phyloP scores from a whole-genome alignment of 2,329 filamentous ascomycete species.

The Alternaria sp. region DNA sequence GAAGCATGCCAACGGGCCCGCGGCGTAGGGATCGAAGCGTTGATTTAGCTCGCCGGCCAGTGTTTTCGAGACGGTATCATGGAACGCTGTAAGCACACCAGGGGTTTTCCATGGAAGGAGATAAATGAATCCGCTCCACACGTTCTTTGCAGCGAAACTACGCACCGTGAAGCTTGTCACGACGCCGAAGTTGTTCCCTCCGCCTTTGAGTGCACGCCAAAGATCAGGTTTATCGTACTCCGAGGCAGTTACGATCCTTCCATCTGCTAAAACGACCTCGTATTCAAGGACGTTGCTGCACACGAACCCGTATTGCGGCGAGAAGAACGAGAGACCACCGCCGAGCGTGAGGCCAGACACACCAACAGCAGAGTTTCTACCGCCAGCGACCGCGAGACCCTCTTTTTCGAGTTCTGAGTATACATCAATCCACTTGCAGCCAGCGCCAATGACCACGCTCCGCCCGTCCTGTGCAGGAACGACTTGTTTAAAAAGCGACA shows the following conservation, averaged over 20 bases:
- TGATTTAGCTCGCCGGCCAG: slow-evolving; percentile 3
- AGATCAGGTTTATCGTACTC: slow-evolving; percentile 31
- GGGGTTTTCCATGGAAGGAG: slow-evolving; percentile 14
- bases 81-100: slow-evolving; percentile 13
- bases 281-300: slow-evolving; percentile 44
- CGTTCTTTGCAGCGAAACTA: slow-evolving; percentile 17
- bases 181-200: slow-evolving; percentile 48
- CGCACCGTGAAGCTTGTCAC: slow-evolving; percentile 39
- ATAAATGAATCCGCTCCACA: slow-evolving; percentile 48
- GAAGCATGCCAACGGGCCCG: slow-evolving; percentile 61
- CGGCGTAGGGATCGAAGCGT: slow-evolving; percentile 49
- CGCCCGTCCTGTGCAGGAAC: slow-evolving; percentile 1
- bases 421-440: slow-evolving; percentile 28
- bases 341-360: slow-evolving; percentile 44
- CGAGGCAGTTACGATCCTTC: slow-evolving; percentile 40
- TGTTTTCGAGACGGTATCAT: slow-evolving; percentile 4
- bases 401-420: slow-evolving; percentile 21
- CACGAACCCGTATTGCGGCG: slow-evolving; percentile 36
- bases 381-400: slow-evolving; percentile 28
- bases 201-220: slow-evolving; percentile 45
- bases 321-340: slow-evolving; percentile 47
- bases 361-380: slow-evolving; percentile 34
- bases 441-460: slow-evolving; percentile 24
- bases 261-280: slow-evolving; percentile 48
- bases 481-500: slow-evolving; percentile 23